phyloP scores from a whole-genome alignment of 2,329 filamentous ascomycete species.

The Penicillium occitanis region DNA sequence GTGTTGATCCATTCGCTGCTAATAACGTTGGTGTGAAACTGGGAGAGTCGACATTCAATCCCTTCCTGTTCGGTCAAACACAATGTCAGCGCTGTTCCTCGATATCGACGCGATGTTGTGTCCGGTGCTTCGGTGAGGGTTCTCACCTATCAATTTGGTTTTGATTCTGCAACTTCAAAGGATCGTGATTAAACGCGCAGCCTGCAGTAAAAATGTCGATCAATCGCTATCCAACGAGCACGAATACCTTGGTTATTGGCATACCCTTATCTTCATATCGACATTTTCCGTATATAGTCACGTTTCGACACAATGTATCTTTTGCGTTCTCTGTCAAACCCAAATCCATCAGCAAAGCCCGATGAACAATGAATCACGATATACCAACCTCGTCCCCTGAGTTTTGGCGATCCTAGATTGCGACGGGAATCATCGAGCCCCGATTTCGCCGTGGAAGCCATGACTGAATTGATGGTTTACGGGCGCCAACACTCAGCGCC shows the following conservation, averaged over 20 bases:
- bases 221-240: not conserved
- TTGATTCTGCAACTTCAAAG: conserved; percentile 57
- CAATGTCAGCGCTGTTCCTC: conserved; percentile 25
- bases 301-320: conserved; percentile 87
- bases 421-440: conserved; percentile 48
- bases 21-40: conserved; percentile 75
- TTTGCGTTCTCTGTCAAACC: conserved; percentile 65
- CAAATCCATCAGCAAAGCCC: conserved; percentile 11
- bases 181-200: conserved; percentile 86
- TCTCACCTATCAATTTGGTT: conserved; percentile 43
- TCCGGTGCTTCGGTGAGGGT: conserved; percentile 13
- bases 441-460: conserved; percentile 47
- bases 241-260: too few relatives aligned
- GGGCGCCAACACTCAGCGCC: conserved; percentile 38
- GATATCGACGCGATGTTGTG: not conserved
- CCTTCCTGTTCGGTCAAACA: conserved; percentile 55
- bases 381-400: conserved; percentile 50
- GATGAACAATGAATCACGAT: not conserved
- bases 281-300: conserved; percentile 90
- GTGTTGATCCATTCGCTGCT: conserved; percentile 39
- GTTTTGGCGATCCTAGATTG: conserved; percentile 47
- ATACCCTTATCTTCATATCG: conserved; percentile 81
- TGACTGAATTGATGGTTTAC: conserved; percentile 33
- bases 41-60: conserved; percentile 92
- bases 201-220: conserved; percentile 39